Conservation (phyloP, 2,329 filamentous ascomycete species). For the Amphichorda felina region DNA sequence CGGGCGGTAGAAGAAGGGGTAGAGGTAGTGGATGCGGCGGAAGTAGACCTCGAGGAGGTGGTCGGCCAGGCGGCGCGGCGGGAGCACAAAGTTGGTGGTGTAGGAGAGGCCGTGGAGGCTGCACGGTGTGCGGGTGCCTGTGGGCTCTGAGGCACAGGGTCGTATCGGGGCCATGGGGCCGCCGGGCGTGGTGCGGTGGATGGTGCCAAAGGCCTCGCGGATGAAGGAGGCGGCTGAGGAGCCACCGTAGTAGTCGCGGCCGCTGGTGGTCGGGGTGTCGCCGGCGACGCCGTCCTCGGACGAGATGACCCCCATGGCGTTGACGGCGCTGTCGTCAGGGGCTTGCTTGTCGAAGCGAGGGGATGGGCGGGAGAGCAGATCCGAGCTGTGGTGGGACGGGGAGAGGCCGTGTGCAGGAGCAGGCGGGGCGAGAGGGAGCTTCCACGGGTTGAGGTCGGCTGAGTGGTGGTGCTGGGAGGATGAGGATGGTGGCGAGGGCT, state of each 20-base stretch:
- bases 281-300: constrained; percentile 13
- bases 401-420: neutral
- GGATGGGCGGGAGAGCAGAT: neutral
- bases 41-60: constrained; percentile 26
- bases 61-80: constrained; percentile 26
- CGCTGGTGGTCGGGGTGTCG: constrained; percentile 5
- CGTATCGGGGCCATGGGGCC: constrained; percentile 5
- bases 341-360: neutral
- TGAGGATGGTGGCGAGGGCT: too few species aligned
- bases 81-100: constrained; percentile 24
- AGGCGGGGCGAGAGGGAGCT: constrained; percentile 4
- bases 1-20: constrained; percentile 28
- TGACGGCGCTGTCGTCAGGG: constrained; percentile 13
- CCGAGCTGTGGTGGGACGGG: constrained; percentile 7
- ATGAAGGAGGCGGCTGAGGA: constrained; percentile 26
- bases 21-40: constrained; percentile 25
- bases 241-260: constrained; percentile 22
- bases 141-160: constrained; percentile 5
- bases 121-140: neutral
- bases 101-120: neutral
- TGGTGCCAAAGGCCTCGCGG: constrained; percentile 20
- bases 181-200: constrained; percentile 8
- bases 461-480: too few species aligned
- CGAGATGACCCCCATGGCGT: constrained; percentile 24
- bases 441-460: too few species aligned